Evolutionary conservation across 2,329 filamentous ascomycete genomes (phyloP).

Genomic region (Hirsutella thompsonii): DNA sequence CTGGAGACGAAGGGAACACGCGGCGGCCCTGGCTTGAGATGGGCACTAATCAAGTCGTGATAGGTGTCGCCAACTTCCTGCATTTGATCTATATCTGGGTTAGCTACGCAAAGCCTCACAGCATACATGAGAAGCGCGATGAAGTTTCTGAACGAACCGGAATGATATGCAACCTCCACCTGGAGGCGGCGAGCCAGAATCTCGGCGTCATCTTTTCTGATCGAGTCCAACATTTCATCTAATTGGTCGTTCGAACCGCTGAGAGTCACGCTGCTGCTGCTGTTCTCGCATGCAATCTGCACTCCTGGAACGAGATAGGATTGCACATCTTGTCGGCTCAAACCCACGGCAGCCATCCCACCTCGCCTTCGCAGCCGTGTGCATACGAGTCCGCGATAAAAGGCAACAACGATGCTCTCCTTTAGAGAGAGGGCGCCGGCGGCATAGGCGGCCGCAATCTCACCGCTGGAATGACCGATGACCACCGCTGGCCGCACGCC

Average conservation of each 20-base stretch:
- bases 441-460: conserved; percentile 32
- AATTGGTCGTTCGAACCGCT: neutral
- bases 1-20: neutral
- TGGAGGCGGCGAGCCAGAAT: neutral
- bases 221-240: neutral
- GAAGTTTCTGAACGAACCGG: neutral
- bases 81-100: conserved; percentile 4
- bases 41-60: neutral
- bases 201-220: neutral
- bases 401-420: conserved; percentile 31
- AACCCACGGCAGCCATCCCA: neutral
- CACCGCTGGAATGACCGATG: conserved; percentile 30
- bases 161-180: neutral
- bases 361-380: neutral
- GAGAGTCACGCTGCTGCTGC: neutral
- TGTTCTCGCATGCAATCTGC: neutral
- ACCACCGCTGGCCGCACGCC: conserved; percentile 22
- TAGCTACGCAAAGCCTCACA: neutral
- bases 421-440: conserved; percentile 27
- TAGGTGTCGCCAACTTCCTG: neutral
- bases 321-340: neutral
- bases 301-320: neutral
- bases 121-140: neutral
- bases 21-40: neutral
- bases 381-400: conserved; percentile 22